phyloP scores from a whole-genome alignment of 164 flowering plant genomes.

The Echeveria elegans region DNA sequence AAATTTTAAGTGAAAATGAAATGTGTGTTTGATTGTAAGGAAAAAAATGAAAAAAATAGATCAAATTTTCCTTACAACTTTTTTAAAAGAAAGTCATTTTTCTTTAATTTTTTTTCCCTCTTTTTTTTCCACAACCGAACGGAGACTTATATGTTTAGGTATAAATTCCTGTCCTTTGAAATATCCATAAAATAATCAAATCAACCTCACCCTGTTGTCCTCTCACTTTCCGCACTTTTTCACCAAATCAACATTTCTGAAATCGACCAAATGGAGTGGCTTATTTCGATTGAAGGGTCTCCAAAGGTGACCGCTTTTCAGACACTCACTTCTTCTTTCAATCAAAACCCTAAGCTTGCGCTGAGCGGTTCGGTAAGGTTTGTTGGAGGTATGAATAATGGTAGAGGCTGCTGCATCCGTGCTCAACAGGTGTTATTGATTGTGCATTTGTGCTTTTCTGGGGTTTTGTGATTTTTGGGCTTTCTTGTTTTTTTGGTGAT shows the following conservation, averaged over 20 bases:
- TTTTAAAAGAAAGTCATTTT: too few species aligned
- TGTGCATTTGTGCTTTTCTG: not conserved
- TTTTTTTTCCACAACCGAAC: too few species aligned
- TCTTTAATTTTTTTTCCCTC: too few species aligned
- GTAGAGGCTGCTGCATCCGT: not conserved
- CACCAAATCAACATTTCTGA: not conserved
- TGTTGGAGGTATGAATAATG: not conserved
- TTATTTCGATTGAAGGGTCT: not conserved
- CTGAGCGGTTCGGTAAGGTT: not conserved
- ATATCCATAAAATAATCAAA: not conserved
- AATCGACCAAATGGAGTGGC: not conserved
- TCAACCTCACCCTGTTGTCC: not conserved
- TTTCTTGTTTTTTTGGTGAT: not conserved
- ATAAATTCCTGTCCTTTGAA: too few species aligned
- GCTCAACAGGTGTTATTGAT: conserved; percentile 8
- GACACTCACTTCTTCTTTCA: not conserved
- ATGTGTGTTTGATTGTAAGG: too few species aligned
- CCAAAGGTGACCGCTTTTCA: not conserved
- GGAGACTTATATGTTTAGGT: too few species aligned
- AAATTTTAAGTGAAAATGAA: too few species aligned
- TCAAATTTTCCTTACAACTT: too few species aligned
- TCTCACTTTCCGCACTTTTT: not conserved
- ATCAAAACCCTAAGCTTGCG: not conserved
- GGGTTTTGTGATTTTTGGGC: not conserved
- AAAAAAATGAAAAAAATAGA: too few species aligned